Percentiles rank a stretch among this genome's conserved stretches.
These are phyloP conservation scores for Thielaviopsis euricoi DNA, from an alignment of 2,329 filamentous ascomycete genomes.

Conservation along the genomic window DNA sequence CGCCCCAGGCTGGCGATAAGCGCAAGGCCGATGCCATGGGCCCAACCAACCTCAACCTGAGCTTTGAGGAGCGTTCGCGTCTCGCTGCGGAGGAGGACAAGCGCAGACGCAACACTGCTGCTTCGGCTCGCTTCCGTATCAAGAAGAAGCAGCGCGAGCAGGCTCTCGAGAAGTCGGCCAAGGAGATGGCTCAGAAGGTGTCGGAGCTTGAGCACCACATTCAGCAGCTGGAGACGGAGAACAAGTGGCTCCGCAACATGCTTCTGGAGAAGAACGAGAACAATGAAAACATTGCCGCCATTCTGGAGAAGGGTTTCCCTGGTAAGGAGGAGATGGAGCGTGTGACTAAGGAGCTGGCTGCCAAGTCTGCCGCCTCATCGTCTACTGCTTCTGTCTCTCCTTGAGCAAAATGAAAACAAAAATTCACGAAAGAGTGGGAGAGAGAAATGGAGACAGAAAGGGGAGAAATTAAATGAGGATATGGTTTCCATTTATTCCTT, in stretches of 20 bases:
- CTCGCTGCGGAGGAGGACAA: conserved; percentile 77
- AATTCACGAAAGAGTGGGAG: background rate
- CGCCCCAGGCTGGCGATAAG: conserved; percentile 25
- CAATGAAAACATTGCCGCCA: conserved; percentile 32
- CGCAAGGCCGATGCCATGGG: conserved; percentile 27
- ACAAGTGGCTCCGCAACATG: conserved; percentile 66
- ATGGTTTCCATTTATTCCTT: background rate
- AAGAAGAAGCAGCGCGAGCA: conserved; percentile 96
- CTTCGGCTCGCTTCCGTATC: conserved; percentile 73
- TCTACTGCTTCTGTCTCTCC: background rate
- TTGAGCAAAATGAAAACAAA: background rate
- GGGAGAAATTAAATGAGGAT: background rate
- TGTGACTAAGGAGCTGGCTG: background rate
- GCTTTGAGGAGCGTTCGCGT: conserved; percentile 55
- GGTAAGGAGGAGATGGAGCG: conserved; percentile 12
- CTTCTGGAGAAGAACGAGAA: conserved; percentile 67
- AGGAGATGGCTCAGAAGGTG: conserved; percentile 72
- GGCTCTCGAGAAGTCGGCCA: conserved; percentile 63
- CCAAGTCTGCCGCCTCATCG: background rate
- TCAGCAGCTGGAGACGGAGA: conserved; percentile 64
- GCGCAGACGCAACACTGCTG: conserved; percentile 74
- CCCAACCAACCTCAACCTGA: conserved; percentile 27
- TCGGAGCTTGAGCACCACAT: conserved; percentile 55
- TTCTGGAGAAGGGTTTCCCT: conserved; percentile 33
- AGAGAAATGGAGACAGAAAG: background rate